Percentiles rank a stretch among this genome's conserved stretches.
Conservation (phyloP, 179 eudicot species). For the Corrigiola litoralis region DNA sequence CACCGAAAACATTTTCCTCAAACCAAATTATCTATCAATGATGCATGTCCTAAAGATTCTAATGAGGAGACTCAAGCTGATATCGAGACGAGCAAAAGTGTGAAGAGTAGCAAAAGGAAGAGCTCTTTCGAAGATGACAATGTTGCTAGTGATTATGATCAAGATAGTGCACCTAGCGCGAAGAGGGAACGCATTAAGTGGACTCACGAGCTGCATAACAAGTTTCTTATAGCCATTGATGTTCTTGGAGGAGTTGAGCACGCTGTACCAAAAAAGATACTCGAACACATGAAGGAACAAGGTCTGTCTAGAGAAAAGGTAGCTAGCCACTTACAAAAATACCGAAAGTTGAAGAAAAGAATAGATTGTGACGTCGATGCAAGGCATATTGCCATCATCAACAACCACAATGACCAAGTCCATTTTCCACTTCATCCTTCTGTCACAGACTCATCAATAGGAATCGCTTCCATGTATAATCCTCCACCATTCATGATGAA, state of each 20-base stretch:
- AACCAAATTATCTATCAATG: too few species aligned
- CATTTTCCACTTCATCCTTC: not conserved
- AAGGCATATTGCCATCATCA: not conserved
- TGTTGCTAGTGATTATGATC: not conserved
- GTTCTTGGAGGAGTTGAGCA: slow-evolving; percentile 11
- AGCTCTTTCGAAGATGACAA: not conserved
- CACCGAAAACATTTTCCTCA: slow-evolving; percentile 17
- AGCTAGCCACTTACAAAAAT: slow-evolving; percentile 25
- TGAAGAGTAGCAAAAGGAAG: not conserved
- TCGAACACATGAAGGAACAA: slow-evolving; percentile 5
- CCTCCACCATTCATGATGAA: not conserved
- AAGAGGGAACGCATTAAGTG: slow-evolving; percentile 16
- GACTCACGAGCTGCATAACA: not conserved
- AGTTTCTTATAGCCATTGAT: slow-evolving; percentile 9
- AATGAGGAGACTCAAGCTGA: not conserved
- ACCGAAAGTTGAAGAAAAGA: slow-evolving; percentile 3
- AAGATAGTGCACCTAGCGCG: not conserved
- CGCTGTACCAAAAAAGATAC: slow-evolving; percentile 25
- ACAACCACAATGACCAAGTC: not conserved
- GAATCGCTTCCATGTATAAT: not conserved
- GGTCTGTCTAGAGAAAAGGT: slow-evolving; percentile 13
- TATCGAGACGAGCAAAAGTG: not conserved
- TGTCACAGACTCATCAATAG: not conserved
- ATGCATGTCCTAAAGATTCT: not conserved
- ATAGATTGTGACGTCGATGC: not conserved